A percentile compares a stretch with the other conserved stretches of the same genome.
Evolutionary conservation across 192 early-diverging fungal species (phyloP).

Genomic region (Oehlia diaphana): DNA sequence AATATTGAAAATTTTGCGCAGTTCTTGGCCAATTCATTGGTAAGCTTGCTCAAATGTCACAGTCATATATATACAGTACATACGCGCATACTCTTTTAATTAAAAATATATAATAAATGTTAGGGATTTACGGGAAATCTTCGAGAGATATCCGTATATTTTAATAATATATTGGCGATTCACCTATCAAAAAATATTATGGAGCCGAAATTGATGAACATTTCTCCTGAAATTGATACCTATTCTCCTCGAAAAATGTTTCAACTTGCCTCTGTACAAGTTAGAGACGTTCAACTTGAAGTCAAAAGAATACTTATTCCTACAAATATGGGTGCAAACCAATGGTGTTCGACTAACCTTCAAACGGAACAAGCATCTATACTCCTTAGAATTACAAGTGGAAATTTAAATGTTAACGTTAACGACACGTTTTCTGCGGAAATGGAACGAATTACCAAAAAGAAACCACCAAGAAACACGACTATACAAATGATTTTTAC

Average conservation of each 20-base stretch:
- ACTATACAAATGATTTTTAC: constrained; percentile 71
- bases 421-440: constrained; percentile 60
- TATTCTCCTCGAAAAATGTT: constrained; percentile 76
- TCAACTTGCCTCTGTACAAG: constrained; percentile 57
- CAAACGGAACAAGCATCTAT: constrained; percentile 51
- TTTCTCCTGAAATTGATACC: constrained; percentile 49
- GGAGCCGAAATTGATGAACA: constrained; percentile 62
- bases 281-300: constrained; percentile 60
- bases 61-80: not conserved
- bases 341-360: constrained; percentile 6
- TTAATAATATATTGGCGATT: constrained; percentile 64
- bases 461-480: constrained; percentile 72
- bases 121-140: constrained; percentile 47
- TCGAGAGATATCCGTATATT: constrained; percentile 60
- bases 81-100: no score
- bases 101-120: no score
- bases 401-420: constrained; percentile 56
- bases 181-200: constrained; percentile 64
- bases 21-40: constrained; percentile 62
- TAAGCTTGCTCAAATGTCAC: not conserved
- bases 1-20: constrained; percentile 59
- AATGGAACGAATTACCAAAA: constrained; percentile 90
- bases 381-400: constrained; percentile 70
- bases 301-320: constrained; percentile 45
- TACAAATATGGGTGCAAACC: constrained; percentile 11